Evolutionary conservation across 257 asterid genomes (phyloP).

Genomic region (Voacanga thouarsii): DNA sequence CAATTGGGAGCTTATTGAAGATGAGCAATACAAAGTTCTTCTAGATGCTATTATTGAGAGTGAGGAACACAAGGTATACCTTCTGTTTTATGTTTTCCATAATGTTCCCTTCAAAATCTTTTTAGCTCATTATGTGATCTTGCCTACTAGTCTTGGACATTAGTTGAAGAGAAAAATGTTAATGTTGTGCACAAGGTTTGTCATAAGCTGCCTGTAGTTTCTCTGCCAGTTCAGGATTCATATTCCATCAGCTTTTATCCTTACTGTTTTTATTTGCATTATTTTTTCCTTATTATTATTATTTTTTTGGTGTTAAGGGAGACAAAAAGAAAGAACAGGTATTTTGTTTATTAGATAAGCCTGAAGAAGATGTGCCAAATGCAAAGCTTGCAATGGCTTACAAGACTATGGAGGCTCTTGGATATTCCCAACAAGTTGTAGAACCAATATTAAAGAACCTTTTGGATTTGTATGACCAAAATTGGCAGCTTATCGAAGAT

Average conservation of each 20-base stretch:
- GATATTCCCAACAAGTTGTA: slow-evolving; percentile 5
- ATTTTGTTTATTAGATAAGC: background rate
- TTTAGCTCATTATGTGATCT: background rate
- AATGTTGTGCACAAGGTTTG: background rate
- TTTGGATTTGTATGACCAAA: slow-evolving; percentile 6
- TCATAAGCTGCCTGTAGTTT: background rate
- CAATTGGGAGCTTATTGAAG: slow-evolving; percentile 6
- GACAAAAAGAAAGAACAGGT: background rate
- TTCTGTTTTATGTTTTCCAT: background rate
- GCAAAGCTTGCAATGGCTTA: background rate
- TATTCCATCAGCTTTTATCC: background rate
- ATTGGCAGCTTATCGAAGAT: slow-evolving; percentile 10
- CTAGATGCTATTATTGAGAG: slow-evolving; percentile 6
- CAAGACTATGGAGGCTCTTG: background rate
- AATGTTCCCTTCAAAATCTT: background rate
- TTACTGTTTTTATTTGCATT: background rate
- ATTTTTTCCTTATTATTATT: background rate
- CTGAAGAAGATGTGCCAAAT: background rate
- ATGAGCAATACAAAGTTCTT: background rate
- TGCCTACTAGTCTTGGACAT: background rate
- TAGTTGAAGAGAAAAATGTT: background rate
- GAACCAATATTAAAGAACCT: background rate
- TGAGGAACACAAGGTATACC: background rate
- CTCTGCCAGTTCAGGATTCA: background rate
- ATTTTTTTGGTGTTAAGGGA: slow-evolving; percentile 4